A percentile compares a stretch with the other conserved stretches of the same genome.
Conservation (phyloP, 2,329 filamentous ascomycete genomes). For the Stemphylium lycopersici region DNA sequence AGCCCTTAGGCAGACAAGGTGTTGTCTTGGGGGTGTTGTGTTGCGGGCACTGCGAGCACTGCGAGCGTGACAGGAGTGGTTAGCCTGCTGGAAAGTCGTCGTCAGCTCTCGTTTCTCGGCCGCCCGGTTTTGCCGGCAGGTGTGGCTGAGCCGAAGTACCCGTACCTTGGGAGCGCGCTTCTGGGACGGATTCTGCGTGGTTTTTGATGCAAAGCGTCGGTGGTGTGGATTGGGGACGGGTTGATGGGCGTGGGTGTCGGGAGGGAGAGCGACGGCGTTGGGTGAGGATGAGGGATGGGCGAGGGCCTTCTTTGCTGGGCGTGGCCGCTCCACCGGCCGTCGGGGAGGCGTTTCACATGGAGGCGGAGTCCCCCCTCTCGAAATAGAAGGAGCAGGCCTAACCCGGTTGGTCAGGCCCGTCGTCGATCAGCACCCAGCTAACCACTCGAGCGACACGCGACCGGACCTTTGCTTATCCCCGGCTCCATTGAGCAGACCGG, state of each 20-base stretch:
- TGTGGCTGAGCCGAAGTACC: slow-evolving; percentile 36
- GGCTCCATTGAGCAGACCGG: too few species aligned
- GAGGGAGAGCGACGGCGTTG: not conserved
- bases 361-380: slow-evolving; percentile 19
- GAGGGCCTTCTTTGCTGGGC: slow-evolving; percentile 30
- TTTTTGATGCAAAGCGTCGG: slow-evolving; percentile 1
- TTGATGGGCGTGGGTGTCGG: slow-evolving; percentile 1
- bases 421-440: slow-evolving; percentile 9
- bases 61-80: slow-evolving; percentile 31
- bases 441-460: too few species aligned
- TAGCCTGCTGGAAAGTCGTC: slow-evolving; percentile 45
- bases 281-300: slow-evolving; percentile 5
- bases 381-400: slow-evolving; percentile 24
- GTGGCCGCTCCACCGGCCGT: slow-evolving; percentile 20
- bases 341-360: slow-evolving; percentile 28
- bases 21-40: slow-evolving; percentile 30
- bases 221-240: not conserved
- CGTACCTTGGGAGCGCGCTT: slow-evolving; percentile 3
- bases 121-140: slow-evolving; percentile 35
- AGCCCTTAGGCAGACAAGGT: slow-evolving; percentile 37
- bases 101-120: slow-evolving; percentile 44
- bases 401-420: slow-evolving; percentile 11
- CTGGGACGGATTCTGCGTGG: not conserved
- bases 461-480: too few species aligned
- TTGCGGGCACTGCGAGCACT: slow-evolving; percentile 19